These are phyloP conservation scores for Penicillium hordei DNA, from an alignment of 2,329 filamentous ascomycete genomes.

Conservation along the genomic window DNA sequence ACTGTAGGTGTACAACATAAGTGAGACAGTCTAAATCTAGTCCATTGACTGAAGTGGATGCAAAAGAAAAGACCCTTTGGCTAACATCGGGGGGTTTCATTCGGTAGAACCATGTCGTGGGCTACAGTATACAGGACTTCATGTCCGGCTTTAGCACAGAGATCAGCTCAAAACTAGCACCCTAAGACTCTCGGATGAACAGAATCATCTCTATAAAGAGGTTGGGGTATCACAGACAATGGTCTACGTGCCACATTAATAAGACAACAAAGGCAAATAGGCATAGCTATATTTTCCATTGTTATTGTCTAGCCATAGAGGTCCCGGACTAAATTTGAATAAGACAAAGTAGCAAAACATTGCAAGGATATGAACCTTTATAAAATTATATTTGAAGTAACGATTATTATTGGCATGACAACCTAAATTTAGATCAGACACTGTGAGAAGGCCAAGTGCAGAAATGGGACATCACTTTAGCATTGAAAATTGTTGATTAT, in stretches of 20 bases:
- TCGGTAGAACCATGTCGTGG: not conserved
- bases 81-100: not conserved
- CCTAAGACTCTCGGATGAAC: not conserved
- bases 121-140: not conserved
- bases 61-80: not conserved
- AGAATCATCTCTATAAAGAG: not conserved
- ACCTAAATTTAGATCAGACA: slow-evolving; percentile 6
- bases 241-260: not conserved
- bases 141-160: not conserved
- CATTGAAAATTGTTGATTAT: not conserved
- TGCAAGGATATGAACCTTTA: not conserved
- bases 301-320: not conserved
- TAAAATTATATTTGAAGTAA: not conserved
- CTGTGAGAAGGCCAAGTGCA: not conserved
- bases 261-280: not conserved
- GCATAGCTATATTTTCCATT: not conserved
- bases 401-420: not conserved
- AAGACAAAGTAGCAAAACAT: slow-evolving; percentile 2
- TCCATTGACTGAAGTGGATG: not conserved
- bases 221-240: slow-evolving; percentile 1
- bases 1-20: not conserved
- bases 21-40: slow-evolving; percentile 4
- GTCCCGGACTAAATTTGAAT: not conserved
- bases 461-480: not conserved
- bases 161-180: not conserved